Percentiles rank a stretch among this genome's conserved stretches.
Conservation (phyloP, 2,329 filamentous ascomycete genomes). For the Colletotrichum truncatum region DNA sequence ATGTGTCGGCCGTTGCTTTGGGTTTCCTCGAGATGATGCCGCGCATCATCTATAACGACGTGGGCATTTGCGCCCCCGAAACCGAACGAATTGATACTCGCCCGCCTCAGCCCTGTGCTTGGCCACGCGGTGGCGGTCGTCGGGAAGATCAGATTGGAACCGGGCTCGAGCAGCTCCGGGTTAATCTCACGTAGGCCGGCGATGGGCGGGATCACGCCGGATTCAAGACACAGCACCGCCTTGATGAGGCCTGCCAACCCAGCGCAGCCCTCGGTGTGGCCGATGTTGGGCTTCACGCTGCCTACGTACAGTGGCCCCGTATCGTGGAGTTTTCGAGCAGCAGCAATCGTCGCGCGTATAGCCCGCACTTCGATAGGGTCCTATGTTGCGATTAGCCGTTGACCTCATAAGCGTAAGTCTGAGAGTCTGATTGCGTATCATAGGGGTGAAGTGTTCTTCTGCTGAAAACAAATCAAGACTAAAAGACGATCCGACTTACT, state of each 20-base stretch:
- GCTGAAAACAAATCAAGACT: too few relatives aligned
- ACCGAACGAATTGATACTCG: conserved; percentile 18
- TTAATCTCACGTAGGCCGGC: not conserved
- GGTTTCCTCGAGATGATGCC: not conserved
- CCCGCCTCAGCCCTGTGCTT: not conserved
- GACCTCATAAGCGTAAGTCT: too few relatives aligned
- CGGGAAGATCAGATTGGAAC: not conserved
- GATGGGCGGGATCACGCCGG: not conserved
- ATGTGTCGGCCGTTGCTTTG: not conserved
- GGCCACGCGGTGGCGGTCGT: not conserved
- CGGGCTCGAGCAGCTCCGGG: not conserved
- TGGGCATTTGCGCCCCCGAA: conserved; percentile 23
- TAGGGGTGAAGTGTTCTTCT: too few relatives aligned
- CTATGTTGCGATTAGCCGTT: not conserved
- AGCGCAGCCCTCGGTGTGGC: conserved; percentile 13
- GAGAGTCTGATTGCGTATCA: too few relatives aligned
- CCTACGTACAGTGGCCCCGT: conserved; percentile 24
- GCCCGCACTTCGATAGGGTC: conserved; percentile 54
- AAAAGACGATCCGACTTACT: too few relatives aligned
- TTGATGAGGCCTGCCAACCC: conserved; percentile 17
- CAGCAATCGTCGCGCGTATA: conserved; percentile 41
- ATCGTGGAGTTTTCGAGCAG: conserved; percentile 36
- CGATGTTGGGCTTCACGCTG: conserved; percentile 11
- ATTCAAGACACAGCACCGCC: not conserved
- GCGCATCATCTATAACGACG: conserved; percentile 3